Conservation (phyloP, 495 filamentous ascomycete species). For the Penicillium pancosmium region DNA sequence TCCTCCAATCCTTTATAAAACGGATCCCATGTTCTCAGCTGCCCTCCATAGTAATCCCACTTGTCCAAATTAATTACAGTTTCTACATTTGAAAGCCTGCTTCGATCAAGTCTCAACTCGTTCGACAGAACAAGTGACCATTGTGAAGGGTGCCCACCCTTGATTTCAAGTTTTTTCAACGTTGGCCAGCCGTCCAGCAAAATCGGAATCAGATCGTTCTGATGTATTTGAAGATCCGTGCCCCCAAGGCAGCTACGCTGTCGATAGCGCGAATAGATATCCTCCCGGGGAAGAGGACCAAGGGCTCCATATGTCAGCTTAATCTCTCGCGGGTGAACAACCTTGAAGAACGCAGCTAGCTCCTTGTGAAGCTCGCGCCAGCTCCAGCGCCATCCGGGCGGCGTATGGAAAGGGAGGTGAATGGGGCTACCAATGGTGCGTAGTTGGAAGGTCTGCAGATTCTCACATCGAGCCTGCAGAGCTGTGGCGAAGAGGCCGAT, state of each 20-base stretch:
- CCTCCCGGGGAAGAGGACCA: neutral
- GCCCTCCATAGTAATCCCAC: neutral
- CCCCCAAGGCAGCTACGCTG: neutral
- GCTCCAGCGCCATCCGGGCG: slow-evolving; percentile 1
- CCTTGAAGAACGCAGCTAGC: neutral
- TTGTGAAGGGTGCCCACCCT: too few species aligned
- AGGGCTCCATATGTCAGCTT: neutral
- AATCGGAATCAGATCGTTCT: too few species aligned
- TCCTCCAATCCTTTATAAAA: too few species aligned
- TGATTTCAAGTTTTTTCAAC: too few species aligned
- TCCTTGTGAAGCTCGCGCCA: neutral
- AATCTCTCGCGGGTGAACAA: neutral
- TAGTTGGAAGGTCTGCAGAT: neutral
- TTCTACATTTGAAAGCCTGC: neutral
- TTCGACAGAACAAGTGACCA: too few species aligned
- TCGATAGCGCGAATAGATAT: neutral
- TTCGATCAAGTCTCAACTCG: neutral
- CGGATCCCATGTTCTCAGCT: neutral
- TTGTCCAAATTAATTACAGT: neutral
- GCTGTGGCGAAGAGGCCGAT: neutral
- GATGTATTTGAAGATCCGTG: too few species aligned
- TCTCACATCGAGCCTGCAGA: neutral
- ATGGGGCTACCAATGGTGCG: neutral
- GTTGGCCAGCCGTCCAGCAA: too few species aligned
- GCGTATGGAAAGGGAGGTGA: neutral